phyloP scores from a whole-genome alignment of 73 alveolate species.

The Urostyla sp. region DNA sequence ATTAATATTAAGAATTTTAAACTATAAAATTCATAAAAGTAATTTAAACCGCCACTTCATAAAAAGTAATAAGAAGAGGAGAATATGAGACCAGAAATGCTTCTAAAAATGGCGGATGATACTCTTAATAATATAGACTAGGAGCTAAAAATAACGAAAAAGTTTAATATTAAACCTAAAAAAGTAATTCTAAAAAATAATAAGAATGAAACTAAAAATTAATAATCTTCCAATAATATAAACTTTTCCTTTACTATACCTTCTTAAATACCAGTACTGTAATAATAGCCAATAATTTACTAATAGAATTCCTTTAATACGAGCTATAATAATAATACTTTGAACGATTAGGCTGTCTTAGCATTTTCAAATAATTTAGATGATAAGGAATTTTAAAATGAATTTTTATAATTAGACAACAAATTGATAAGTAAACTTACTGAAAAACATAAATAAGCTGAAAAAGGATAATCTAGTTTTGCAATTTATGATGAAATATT shows the following conservation, averaged over 20 bases:
- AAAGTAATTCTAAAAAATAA: too few species aligned
- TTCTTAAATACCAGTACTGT: too few species aligned
- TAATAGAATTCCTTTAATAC: constrained; percentile 46
- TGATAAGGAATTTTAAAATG: too few species aligned
- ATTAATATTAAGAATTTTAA: not conserved
- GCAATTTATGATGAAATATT: too few species aligned
- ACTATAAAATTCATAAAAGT: not conserved
- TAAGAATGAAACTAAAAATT: too few species aligned
- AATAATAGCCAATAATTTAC: too few species aligned
- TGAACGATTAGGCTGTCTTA: not conserved
- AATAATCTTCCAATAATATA: too few species aligned
- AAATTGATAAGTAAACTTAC: too few species aligned
- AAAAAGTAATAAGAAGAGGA: not conserved
- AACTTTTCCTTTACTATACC: too few species aligned
- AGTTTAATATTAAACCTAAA: not conserved
- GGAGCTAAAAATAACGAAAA: constrained; percentile 8
- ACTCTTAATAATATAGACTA: constrained; percentile 22
- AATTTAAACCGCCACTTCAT: constrained; percentile 50
- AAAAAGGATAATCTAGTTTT: too few species aligned
- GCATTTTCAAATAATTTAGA: not conserved
- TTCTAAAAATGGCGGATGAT: constrained; percentile 55
- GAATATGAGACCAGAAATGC: constrained; percentile 20
- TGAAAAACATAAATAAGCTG: too few species aligned
- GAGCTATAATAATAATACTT: constrained; percentile 14
- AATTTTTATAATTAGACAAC: too few species aligned